These are phyloP conservation scores for Lycium barbarum DNA, from an alignment of 257 asterid species.

Conservation along the genomic window DNA sequence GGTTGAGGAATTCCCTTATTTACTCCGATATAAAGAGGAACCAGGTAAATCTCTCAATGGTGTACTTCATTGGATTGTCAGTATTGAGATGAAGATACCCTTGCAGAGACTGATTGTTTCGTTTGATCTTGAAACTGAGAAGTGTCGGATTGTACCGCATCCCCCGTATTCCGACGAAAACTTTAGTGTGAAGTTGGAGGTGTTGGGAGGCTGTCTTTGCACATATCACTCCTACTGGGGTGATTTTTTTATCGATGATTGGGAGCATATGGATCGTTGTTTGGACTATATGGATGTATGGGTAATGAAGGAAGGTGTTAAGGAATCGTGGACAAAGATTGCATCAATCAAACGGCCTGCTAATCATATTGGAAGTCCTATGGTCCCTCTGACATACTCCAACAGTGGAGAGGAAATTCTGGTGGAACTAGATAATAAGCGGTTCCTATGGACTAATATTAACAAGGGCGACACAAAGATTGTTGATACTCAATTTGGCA, in stretches of 20 bases:
- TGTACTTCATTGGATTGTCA: neutral
- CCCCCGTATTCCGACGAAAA: neutral
- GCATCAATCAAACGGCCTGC: too few relatives aligned
- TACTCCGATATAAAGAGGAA: neutral
- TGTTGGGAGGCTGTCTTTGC: neutral
- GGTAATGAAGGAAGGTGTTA: too few relatives aligned
- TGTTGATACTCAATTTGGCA: too few relatives aligned
- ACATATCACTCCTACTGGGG: neutral
- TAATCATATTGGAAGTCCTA: too few relatives aligned
- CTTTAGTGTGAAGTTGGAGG: neutral
- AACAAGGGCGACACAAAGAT: too few relatives aligned
- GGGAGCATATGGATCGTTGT: neutral
- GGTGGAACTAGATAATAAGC: too few relatives aligned
- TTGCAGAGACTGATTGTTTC: neutral
- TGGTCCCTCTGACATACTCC: too few relatives aligned
- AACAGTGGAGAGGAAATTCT: too few relatives aligned
- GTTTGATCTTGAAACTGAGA: neutral
- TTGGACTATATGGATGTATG: too few relatives aligned
- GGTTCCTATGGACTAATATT: too few relatives aligned
- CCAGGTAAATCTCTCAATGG: neutral
- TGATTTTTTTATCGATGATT: neutral
- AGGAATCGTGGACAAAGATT: too few relatives aligned
- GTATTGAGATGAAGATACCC: neutral
- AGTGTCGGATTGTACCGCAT: neutral
- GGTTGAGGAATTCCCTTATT: slow-evolving; percentile 1